phyloP scores from a whole-genome alignment of 2,329 filamentous ascomycete genomes.

The Escovopsis sp. region DNA sequence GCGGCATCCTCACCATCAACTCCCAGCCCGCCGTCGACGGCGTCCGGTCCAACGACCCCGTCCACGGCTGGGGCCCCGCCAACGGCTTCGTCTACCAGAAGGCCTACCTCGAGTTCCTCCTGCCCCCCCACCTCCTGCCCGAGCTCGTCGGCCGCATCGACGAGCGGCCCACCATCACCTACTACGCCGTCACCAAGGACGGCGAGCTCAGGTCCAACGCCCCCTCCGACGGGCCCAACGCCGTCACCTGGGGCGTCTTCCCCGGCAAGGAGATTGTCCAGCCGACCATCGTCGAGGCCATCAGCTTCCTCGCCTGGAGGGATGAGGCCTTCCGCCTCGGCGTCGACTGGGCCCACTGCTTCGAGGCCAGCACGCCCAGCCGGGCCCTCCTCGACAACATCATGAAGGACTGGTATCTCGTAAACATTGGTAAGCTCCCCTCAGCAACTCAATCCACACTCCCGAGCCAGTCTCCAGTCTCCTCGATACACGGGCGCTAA shows the following conservation, averaged over 20 bases:
- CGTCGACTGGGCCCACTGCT: conserved; percentile 86
- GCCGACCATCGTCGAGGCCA: conserved; percentile 95
- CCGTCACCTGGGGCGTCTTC: conserved; percentile 99
- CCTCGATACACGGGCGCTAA: not conserved
- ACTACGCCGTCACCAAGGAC: conserved; percentile 79
- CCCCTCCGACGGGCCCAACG: conserved; percentile 75
- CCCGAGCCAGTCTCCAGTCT: no score
- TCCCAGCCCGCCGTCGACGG: conserved; percentile 92
- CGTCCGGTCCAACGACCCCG: conserved; percentile 69
- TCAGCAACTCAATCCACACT: not conserved
- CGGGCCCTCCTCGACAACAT: conserved; percentile 66
- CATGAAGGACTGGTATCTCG: conserved; percentile 82
- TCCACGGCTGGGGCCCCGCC: conserved; percentile 86
- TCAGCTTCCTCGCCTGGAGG: conserved; percentile 97
- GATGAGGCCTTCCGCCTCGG: conserved; percentile 93
- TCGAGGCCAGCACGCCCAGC: conserved; percentile 61
- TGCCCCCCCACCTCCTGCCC: conserved; percentile 64
- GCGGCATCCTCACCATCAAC: conserved; percentile 89
- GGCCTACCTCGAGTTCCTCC: conserved; percentile 83
- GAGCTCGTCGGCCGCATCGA: conserved; percentile 69
- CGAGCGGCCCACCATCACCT: conserved; percentile 68
- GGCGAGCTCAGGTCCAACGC: conserved; percentile 77
- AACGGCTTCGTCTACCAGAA: conserved; percentile 99
- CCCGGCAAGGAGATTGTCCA: conserved; percentile 99
- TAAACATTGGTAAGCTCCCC: conserved; percentile 68